These are phyloP conservation scores for Melianthus villosus DNA, from an alignment of 441 rosid species.

Conservation along the genomic window DNA sequence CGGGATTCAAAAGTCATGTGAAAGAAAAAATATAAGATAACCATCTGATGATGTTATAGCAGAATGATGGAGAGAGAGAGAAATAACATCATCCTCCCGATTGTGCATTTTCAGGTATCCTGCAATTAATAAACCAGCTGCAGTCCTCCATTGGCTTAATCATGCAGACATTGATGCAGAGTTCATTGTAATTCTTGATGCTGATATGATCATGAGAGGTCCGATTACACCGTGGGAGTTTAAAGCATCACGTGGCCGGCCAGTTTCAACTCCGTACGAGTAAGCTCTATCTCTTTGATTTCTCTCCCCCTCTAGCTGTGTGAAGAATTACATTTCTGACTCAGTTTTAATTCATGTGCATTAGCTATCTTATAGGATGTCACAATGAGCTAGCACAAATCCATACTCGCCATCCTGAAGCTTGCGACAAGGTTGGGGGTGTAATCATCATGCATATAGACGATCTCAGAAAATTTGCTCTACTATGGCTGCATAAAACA, in stretches of 20 bases:
- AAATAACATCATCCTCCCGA: conserved; percentile 3
- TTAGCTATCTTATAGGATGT: conserved; percentile 88
- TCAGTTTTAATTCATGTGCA: conserved; percentile 7
- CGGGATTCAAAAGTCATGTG: too few species aligned
- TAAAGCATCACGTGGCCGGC: conserved; percentile 76
- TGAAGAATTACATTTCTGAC: neutral
- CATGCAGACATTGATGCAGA: conserved; percentile 74
- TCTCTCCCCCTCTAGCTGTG: neutral
- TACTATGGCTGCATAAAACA: conserved; percentile 84
- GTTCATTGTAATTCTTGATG: conserved; percentile 85
- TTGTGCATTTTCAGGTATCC: conserved; percentile 59
- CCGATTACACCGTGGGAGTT: conserved; percentile 98
- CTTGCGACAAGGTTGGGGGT: conserved; percentile 96
- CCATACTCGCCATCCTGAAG: conserved; percentile 82
- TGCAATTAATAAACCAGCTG: conserved; percentile 96
- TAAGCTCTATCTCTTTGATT: conserved; percentile 18
- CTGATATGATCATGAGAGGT: conserved; percentile 92
- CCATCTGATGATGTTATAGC: too few species aligned
- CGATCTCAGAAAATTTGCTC: conserved; percentile 70
- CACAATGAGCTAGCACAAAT: conserved; percentile 86
- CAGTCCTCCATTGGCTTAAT: conserved; percentile 95
- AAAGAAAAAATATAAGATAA: too few species aligned
- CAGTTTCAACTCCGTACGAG: conserved; percentile 98
- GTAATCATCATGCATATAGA: conserved; percentile 95
- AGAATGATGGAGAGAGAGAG: too few species aligned